Base-by-base conservation (phyloP, 2,329 filamentous ascomycete species). In the Magnaporthales sp. region DNA sequence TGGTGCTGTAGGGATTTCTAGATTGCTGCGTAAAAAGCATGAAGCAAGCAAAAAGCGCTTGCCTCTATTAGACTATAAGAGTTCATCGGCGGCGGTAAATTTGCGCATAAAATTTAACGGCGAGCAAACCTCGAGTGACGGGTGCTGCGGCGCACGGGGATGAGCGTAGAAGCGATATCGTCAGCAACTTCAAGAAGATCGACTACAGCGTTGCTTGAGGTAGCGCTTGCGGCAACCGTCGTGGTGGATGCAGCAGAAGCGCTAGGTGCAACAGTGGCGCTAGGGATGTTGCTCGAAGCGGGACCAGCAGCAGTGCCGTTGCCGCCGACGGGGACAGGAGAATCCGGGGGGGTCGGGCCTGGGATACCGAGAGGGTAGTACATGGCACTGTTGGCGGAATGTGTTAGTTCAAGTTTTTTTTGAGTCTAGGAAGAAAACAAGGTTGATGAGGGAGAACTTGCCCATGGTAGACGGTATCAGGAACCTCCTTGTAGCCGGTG, bases 401-500 rank as follows among this genome's bases (percentile, higher is more conserved):
- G 64, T n/a, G 66, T 68, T 54, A 46, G 62, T 51, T 22, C 26
- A 56, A 2, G 51, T 62, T 51, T 5, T 26, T 4, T 10, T 24
- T 64, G 32, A 38, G n/a, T 19, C 46, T 65, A 24, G 15, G 60
- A 22, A 13, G 64, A 31, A 38, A 62, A 51, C 32, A 46, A 46
- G 24, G 13, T 15, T 1, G n/a, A 19, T 51, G 38, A 19, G 19
- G 66, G 24, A 30, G 19, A 32, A 76, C 77, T 67, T 68, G 80
- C 76, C 88, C 89, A 1, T 68, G 71, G 63, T 79, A 79, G 1
- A 75, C 77, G 0, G 84, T 83, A 10, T 89, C 69, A 30, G 79
- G 79, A 0, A 78, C 76, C 0, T 83, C 80, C 26, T 83, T 81
- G 73, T 84, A 80, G 46, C 82, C 84, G 0, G 73, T 77, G 3